Conservation (phyloP, 352 stramenopile species). For the Blastocystis sp. region DNA sequence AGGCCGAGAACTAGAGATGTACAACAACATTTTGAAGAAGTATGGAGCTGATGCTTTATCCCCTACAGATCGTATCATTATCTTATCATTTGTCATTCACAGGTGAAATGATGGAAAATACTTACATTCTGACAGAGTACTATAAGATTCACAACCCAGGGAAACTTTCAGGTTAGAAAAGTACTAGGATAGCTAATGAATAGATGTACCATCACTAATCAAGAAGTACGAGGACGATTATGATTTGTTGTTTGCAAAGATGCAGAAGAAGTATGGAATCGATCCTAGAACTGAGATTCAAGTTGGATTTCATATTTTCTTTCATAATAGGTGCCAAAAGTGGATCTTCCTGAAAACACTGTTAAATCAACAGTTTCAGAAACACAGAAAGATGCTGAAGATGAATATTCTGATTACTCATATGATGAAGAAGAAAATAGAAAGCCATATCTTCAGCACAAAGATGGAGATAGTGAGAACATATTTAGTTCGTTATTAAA, state of each 20-base stretch:
- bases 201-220: conserved; percentile 17
- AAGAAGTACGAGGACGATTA: conserved; percentile 1
- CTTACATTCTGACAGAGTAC: conserved; percentile 6
- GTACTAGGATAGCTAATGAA: background rate
- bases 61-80: background rate
- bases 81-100: background rate
- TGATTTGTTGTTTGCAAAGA: conserved; percentile 7
- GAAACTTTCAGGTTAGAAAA: background rate
- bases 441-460: background rate
- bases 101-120: conserved; percentile 24
- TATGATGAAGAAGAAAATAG: background rate
- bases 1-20: background rate
- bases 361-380: background rate
- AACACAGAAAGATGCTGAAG: background rate
- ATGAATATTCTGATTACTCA: background rate
- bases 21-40: conserved; percentile 46
- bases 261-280: conserved; percentile 35
- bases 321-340: background rate
- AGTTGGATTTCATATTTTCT: background rate
- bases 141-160: conserved; percentile 48
- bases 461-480: background rate
- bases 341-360: background rate
- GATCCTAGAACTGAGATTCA: conserved; percentile 17
- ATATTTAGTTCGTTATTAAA: conserved; percentile 17
- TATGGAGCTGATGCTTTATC: conserved; percentile 30